Evolutionary conservation across 2,329 filamentous ascomycete genomes (phyloP), one percentile per base, ranked within the genome.

Genomic region (Curvularia eragrostidis): DNA sequence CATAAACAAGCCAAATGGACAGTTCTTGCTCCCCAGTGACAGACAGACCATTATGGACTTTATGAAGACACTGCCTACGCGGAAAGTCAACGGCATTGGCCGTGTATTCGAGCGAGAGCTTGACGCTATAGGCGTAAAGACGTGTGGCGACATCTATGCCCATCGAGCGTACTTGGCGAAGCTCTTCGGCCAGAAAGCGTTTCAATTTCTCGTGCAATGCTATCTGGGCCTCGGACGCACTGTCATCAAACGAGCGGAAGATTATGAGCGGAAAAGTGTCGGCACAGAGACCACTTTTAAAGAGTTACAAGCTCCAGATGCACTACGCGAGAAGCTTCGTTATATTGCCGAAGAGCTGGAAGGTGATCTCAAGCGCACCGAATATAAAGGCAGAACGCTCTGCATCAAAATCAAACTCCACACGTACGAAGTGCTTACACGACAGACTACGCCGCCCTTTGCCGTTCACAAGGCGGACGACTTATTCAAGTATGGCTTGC

Each of bases 1-100:
- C 72, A 87, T 90, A 75, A 97, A 98, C 77, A 99, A 99, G 72
- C 95, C 95, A 0, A 96, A 99, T 67, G 95, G 95, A 0, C 95
- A 98, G 72, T 98, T 90, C 67, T 79, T 85, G 9, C 80, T 98
- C 1, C 84, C 89, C 0, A 90, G 84, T 51, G 89, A 96, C 39
- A 84, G 93, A 9, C 78, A 80, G 24, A 83, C 86, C 0, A 92
- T 99, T 58, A 87, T 98, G 85, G 79, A 83, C 0, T 98, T 97
- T 72, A 97, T 98, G 90, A 83, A 84, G 10, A 84, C 89, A 28
- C 81, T 99, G 23, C 89, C 93, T 0, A 93, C 92, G 0, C 85
- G 95, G 32, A 97, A 97, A 72, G 91, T 98, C 42, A 97, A 97
- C 65, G 95, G 95, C 1, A 86, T 99, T n/a, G 95, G 95, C 0